Base-by-base conservation (phyloP, 176 grass and related monocot genomes). In the Ensete glaucum region DNA sequence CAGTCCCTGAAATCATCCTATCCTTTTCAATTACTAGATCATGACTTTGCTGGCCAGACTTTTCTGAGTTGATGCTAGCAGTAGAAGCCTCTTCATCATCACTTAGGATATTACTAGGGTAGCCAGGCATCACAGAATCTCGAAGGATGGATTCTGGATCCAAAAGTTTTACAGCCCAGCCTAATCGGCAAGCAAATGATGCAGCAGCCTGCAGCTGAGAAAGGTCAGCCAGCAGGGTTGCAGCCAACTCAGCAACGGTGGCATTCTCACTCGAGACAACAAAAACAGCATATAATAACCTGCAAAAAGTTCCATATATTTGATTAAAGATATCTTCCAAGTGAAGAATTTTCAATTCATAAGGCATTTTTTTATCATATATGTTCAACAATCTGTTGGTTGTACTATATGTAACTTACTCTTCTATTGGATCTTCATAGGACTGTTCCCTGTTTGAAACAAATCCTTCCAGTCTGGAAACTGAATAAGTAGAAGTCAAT, bases 401-500 rank as follows among this genome's bases (percentile, higher is more conserved):
- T 63, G 19, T 50, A 60, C 27, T 63, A 20, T 13, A 50, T 53
- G 2, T 58, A 89, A 78, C 86, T 91, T 93, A 98, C 95, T 94
- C 95, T 85, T 98, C 95, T 76, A 98, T 98, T 63, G 95, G 95
- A 73, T 98, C 90, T 85, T 98, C 95, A 67, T 98, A 93, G 58
- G 87, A 88, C 73, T 98, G 95, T 69, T 98, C 95, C 86, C 87
- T 92, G 78, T 98, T 98, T 76, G 95, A 98, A 80, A 93, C 88
- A 77, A 98, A 98, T 12, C 86, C 88, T 93, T 98, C 95, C 22
- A 98, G 84, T 82, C 90, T 93, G 78, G 95, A 98, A 91, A 98
- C 95, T 98, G 86, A 84, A 91, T 64, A 78, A 64, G 77, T 9
- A 76, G 24, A 62, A 80, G 70, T 52, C 62, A 81, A 75, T 55